A percentile compares a stretch with the other conserved stretches of the same genome.
These are phyloP conservation scores for Rhododendron vialii DNA, from an alignment of 148 eudicot genomes.

Conservation along the genomic window DNA sequence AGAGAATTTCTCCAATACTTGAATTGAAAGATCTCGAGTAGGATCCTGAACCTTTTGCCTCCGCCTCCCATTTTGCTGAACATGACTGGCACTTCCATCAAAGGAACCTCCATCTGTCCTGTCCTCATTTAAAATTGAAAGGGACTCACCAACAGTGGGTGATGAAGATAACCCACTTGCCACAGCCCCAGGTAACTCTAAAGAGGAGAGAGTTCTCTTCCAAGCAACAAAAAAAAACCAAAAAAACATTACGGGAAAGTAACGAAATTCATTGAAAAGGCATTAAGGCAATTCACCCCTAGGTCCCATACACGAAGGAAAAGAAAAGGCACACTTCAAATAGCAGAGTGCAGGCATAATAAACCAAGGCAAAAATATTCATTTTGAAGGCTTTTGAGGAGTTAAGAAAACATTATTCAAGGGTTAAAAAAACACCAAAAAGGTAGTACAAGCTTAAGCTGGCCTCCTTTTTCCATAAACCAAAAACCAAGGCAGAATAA, in stretches of 20 bases:
- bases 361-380: neutral
- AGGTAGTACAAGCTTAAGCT: neutral
- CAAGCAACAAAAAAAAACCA: neutral
- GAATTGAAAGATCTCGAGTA: slow-evolving; percentile 83
- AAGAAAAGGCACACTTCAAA: slow-evolving; percentile 2
- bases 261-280: neutral
- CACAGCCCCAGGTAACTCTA: slow-evolving; percentile 82
- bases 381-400: neutral
- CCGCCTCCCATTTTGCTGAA: slow-evolving; percentile 50
- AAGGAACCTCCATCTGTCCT: slow-evolving; percentile 26
- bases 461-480: neutral
- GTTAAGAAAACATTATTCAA: neutral
- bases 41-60: slow-evolving; percentile 75
- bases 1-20: slow-evolving; percentile 94
- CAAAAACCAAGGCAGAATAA: neutral
- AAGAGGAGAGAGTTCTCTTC: slow-evolving; percentile 88
- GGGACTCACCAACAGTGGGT: slow-evolving; percentile 36
- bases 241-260: neutral
- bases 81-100: slow-evolving; percentile 31
- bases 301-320: neutral
- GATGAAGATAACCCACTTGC: slow-evolving; percentile 42
- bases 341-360: neutral
- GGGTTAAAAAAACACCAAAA: neutral
- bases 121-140: slow-evolving; percentile 33
- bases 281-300: neutral